Base-by-base conservation (phyloP, 2,329 filamentous ascomycete genomes). In the Xylariaceae sp. region DNA sequence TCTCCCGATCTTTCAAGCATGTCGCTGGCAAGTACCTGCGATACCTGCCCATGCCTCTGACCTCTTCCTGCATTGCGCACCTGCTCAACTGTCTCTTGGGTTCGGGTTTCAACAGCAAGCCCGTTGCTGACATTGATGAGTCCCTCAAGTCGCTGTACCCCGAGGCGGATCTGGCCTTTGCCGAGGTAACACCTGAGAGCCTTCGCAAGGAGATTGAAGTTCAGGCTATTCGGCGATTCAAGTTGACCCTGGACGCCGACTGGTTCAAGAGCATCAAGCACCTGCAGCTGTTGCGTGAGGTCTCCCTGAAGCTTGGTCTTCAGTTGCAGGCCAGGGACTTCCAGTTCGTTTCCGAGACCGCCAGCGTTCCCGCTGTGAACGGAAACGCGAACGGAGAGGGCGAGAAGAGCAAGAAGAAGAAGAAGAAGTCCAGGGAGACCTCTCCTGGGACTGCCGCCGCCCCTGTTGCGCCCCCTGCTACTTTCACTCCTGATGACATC, bases 1-100 rank as follows among this genome's bases (percentile, higher is more conserved):
- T 97, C 65, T 83, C 90, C n/a, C 87, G 94, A 78, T 87, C 89
- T 4, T 97, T 97, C 82, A 99, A 99, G 83, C 93, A 99, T 75
- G 80, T 94, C 64, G 83, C 88, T 59, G 87, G 90, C 73, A 83
- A 83, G 67, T 89, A 95, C 73, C 80, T 99, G 62, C 87, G 88
- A 64, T 85, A 89, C 63, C 76, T 97, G 17, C 90, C 94, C 18
- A 82, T 88, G 64, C 86, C 90, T 11, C 87, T 97, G 63, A 86
- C 88, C n/a, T 82, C 90, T 53, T 80, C 89, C 61, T 93, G 89
- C 72, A 78, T 93, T 61, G 81, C 92, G 5, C 94, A 99, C 72
- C 80, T 99, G 54, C 82, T 99, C 66, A 99, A 99, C 80, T 99
- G 94, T 75, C 80, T 99, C 47, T 80, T 99, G 41, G 94, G 94